Conservation (phyloP, 2,329 filamentous ascomycete species). For the Fusarium chaquense region DNA sequence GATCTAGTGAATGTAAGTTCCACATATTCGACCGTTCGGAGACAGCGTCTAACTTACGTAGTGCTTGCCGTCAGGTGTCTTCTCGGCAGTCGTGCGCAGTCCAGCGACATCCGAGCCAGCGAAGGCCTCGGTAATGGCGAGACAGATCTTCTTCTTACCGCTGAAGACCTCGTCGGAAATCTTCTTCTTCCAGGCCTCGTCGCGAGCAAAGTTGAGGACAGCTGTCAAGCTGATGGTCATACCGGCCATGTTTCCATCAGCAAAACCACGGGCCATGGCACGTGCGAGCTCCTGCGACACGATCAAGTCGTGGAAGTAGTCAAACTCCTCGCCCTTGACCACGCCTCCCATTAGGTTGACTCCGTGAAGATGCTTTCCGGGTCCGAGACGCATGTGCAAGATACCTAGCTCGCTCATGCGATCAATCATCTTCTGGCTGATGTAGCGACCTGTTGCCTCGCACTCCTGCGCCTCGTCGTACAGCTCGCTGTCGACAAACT, state of each 20-base stretch:
- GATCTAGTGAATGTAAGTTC: slow-evolving; percentile 52
- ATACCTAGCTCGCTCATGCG: slow-evolving; percentile 80
- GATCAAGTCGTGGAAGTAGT: slow-evolving; percentile 88
- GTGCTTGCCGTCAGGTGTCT: slow-evolving; percentile 79
- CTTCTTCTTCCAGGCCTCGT: slow-evolving; percentile 73
- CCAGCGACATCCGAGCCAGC: slow-evolving; percentile 84
- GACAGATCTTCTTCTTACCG: slow-evolving; percentile 87
- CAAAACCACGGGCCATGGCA: slow-evolving; percentile 80
- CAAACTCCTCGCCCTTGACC: slow-evolving; percentile 82
- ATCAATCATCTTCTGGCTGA: slow-evolving; percentile 79
- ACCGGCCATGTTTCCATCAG: slow-evolving; percentile 88
- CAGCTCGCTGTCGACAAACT: slow-evolving; percentile 79
- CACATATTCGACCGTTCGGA: neutral
- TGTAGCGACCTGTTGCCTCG: slow-evolving; percentile 78
- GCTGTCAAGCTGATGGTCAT: slow-evolving; percentile 87
- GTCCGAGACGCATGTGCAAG: slow-evolving; percentile 84
- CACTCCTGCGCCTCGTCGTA: slow-evolving; percentile 80
- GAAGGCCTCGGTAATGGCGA: slow-evolving; percentile 91
- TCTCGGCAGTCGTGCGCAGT: slow-evolving; percentile 80
- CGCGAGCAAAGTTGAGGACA: slow-evolving; percentile 80
- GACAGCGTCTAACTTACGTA: slow-evolving; percentile 63
- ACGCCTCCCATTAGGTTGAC: slow-evolving; percentile 75
- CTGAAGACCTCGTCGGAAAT: slow-evolving; percentile 79
- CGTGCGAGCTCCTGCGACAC: slow-evolving; percentile 79
- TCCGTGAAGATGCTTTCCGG: slow-evolving; percentile 83